phyloP scores from a whole-genome alignment of 164 flowering plant species.

The Macadamia integrifolia region DNA sequence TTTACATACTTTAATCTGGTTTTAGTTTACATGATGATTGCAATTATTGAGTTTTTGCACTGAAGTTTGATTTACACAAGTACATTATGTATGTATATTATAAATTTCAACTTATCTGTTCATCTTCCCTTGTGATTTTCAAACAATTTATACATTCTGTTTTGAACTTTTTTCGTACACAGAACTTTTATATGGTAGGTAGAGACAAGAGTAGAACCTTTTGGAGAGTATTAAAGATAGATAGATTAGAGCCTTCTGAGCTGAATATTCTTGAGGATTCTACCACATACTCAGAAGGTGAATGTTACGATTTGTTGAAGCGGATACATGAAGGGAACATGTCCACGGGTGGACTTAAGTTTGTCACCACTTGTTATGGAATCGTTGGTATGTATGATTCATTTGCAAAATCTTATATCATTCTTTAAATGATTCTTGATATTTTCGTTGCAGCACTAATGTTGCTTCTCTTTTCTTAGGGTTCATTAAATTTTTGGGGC shows the following conservation, averaged over 20 bases:
- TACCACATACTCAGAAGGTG: slow-evolving; percentile 60
- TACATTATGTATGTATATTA: background rate
- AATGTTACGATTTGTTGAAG: slow-evolving; percentile 63
- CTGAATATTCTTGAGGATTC: slow-evolving; percentile 73
- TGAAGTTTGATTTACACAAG: background rate
- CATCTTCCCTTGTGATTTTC: background rate
- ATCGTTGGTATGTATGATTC: slow-evolving; percentile 63
- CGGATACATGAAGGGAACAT: slow-evolving; percentile 85
- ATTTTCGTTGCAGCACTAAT: background rate
- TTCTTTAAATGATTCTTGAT: background rate
- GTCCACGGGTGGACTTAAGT: slow-evolving; percentile 82
- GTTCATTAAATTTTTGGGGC: slow-evolving; percentile 88
- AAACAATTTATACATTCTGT: background rate
- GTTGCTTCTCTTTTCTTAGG: slow-evolving; percentile 39
- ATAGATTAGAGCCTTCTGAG: slow-evolving; percentile 67
- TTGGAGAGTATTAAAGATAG: slow-evolving; percentile 92
- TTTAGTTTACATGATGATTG: too few relatives aligned
- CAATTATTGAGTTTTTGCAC: too few relatives aligned
- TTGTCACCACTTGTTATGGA: slow-evolving; percentile 83
- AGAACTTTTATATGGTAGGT: slow-evolving; percentile 91
- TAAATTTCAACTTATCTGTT: background rate
- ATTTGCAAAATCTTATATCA: background rate
- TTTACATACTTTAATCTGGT: too few relatives aligned
- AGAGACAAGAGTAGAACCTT: slow-evolving; percentile 58
- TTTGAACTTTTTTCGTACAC: slow-evolving; percentile 17